A percentile compares a stretch with the other conserved stretches of the same genome.
phyloP scores from a whole-genome alignment of 805 yeast species.

The Teunomyces funiuensis region DNA sequence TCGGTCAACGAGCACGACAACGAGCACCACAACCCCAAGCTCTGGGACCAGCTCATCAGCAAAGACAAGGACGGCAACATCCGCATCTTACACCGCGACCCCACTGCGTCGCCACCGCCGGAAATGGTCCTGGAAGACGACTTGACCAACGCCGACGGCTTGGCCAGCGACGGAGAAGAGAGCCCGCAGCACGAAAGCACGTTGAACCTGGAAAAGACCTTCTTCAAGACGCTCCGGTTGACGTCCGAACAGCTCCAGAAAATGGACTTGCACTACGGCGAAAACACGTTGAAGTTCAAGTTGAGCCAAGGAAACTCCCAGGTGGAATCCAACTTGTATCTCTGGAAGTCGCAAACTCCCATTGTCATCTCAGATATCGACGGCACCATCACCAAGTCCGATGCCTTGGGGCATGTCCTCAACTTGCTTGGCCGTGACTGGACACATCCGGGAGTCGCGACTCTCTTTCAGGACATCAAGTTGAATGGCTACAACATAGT shows the following conservation, averaged over 20 bases:
- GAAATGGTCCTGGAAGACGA: conserved; percentile 9
- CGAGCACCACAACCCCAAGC: conserved; percentile 17
- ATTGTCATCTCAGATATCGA: conserved; percentile 96
- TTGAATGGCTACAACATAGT: conserved; percentile 89
- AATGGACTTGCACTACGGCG: conserved; percentile 73
- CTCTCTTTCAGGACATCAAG: conserved; percentile 80
- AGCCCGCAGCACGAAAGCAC: background rate
- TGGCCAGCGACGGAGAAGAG: conserved; percentile 12
- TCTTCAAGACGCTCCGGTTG: conserved; percentile 83
- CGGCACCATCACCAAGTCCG: conserved; percentile 96
- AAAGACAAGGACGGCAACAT: conserved; percentile 70
- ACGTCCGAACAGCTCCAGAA: conserved; percentile 85
- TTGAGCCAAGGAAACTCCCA: conserved; percentile 83
- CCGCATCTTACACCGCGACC: conserved; percentile 43
- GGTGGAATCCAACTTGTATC: conserved; percentile 67
- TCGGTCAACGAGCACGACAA: conserved; percentile 18
- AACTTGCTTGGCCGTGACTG: conserved; percentile 94
- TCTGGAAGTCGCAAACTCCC: conserved; percentile 84
- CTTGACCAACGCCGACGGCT: conserved; percentile 4
- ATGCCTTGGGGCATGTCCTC: conserved; percentile 93
- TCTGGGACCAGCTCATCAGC: conserved; percentile 38
- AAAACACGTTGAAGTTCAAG: conserved; percentile 73
- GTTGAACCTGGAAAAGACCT: conserved; percentile 33
- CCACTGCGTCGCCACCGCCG: background rate
- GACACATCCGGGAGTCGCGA: conserved; percentile 97